Evolutionary conservation across 345 rosid genomes (phyloP), one percentile per base, ranked within the genome.

Genomic region (Pugionium dolabratum): DNA sequence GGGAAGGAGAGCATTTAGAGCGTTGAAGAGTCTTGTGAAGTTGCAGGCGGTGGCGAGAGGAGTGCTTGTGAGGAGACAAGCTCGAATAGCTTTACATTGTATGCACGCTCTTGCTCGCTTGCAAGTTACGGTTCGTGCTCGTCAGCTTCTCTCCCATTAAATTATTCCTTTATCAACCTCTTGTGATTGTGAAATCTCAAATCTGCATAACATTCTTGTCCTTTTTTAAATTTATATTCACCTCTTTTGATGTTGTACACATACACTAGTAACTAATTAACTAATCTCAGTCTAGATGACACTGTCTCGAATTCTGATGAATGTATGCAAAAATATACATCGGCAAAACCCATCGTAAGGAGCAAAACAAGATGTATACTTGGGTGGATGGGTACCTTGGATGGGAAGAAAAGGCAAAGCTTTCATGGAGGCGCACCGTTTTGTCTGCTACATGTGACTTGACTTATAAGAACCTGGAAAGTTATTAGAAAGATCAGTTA

Each of bases 11-110:
- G 98, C 98, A 4, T 81, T 80, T 64, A 64, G 78, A 60, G 95
- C 98, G 28, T 78, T 92, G 43, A 84, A 75, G 75, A 86, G 98
- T 82, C 81, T 92, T 35, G 93, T 89, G 59, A 87, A 87, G 71
- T 74, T 92, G 65, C 98, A 92, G 40, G 96, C 95, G 9, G 59
- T 86, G 78, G 95, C 76, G 2, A 79, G 91, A 6, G 96, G 95
- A 34, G 85, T 78, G 3, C 68, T 73, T n/a, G 86, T 82, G 54
- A 78, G 96, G 74, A 79, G 76, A 62, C 95, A 89, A 78, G 64
- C 88, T 27, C 79, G 79, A 3, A 70, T 84, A 64, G 95, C 95
- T 1, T 69, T 84, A 73, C 89, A 82, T 11, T 86, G 93, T 57
- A 89, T 89, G 95, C 85, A 83, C 3, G 85, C 89, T 18, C 90